Evolutionary conservation across 2,329 filamentous ascomycete genomes (phyloP), one percentile per base, ranked within the genome.

Genomic region (Pezicula radicicola): DNA sequence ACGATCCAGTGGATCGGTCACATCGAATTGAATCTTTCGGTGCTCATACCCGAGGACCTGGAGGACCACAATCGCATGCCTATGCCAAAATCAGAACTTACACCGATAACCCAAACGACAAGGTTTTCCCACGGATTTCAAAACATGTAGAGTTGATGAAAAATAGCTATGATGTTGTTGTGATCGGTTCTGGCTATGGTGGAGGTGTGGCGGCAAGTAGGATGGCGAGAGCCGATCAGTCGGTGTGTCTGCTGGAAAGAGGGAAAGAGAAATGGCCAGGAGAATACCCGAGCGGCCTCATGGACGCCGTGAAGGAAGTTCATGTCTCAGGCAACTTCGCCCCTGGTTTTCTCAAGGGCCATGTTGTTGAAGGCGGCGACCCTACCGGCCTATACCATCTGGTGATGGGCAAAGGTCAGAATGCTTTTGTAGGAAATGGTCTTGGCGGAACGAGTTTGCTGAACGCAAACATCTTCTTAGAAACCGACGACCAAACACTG

Each of bases 171-270:
- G 85, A 88, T 67, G 79, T 79, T 37, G 76, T 89, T 10, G 81
- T 88, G 28, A 80, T 88, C 52, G 85, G 85, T 1, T 87, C 83
- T 9, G 85, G 85, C 1, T 89, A 88, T 64, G 85, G 85, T 21
- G 84, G 83, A 37, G 80, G 78, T 21, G 79, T 88, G 18, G 84
- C 85, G 3, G 85, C 84, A 0, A 81, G 81, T 19, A 75, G 84
- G 10, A 82, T 87, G 76, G 79, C 84, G 3, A 75, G 85, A 49
- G 78, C 78, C 1, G 78, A 72, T 2, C 75, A 84, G 62, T 76
- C 72, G 2, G 84, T 88, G 1, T 87, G 83, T 54, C 66, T 89
- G 16, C 72, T 89, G 1, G 85, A 89, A 63, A 72, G 81, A 16
- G 85, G 85, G 2, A 72, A 76, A 51, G 85, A 89, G 66, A 76